Evolutionary conservation across 495 filamentous ascomycete species (phyloP), one percentile per base, ranked within the genome.

Genomic region (Aspergillus baeticus): DNA sequence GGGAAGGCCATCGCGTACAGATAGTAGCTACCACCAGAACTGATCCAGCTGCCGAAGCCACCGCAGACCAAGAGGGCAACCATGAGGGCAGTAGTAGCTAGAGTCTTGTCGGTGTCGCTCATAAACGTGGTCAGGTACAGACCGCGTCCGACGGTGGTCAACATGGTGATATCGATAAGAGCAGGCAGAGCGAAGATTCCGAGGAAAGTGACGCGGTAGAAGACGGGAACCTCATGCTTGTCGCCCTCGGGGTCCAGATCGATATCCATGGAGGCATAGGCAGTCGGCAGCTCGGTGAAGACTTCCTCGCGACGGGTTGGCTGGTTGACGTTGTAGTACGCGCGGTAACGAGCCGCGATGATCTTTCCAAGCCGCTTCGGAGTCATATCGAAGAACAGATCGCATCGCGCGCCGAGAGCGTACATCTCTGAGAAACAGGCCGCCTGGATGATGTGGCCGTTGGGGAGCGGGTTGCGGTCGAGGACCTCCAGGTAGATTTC

Each of bases 1-100:
- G 58, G 58, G 35, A 60, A 60, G 0, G 53, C 58, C 58, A 60
- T 60, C 8, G 58, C 58, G 39, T 60, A 60, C n/a, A 60, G 53
- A 15, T 60, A 60, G 18, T 60, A 60, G 17, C 38, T 60, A 3
- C 58, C 58, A 1, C 58, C 58, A 0, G 58, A 60, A 34, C 47
- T 56, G 48, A 60, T 60, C 58, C 58, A 60, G 11, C 47, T 48
- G 17, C 58, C 58, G 13, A 60, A 60, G 10, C 58, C 58, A 48
- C 58, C 58, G 37, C 58, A 60, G 11, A 60, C 58, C 5, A 60
- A 41, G 8, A 60, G 58, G 5, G 58, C 58, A 5, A 46, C 37
- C 58, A 60, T 60, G 23, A 60, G 34, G 10, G 58, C 58, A 7
- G 58, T 60, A 2, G 58, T 60, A 5, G 58, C 58, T 2, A 60